Evolutionary conservation across 805 yeast species (phyloP).

Genomic region (Danielozyma ontarioensis): DNA sequence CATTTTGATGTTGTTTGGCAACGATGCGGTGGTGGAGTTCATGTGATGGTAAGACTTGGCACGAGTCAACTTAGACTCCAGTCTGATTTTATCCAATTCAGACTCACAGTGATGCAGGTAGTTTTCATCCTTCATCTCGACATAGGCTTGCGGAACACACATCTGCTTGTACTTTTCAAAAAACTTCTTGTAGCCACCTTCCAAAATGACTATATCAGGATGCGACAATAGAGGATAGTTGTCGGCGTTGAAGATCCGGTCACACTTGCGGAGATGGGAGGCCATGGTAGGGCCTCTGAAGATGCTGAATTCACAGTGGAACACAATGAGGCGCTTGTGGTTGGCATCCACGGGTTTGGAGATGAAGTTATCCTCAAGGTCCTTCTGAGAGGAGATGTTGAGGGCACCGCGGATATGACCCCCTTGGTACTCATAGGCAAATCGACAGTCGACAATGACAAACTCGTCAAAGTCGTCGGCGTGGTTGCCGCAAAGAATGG

Average conservation of each 20-base stretch:
- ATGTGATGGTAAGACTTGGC: constrained; percentile 31
- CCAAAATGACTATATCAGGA: constrained; percentile 84
- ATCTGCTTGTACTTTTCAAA: constrained; percentile 51
- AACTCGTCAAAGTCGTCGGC: constrained; percentile 49
- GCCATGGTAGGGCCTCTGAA: constrained; percentile 96
- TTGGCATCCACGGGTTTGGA: constrained; percentile 11
- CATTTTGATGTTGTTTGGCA: not conserved
- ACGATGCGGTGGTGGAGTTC: not conserved
- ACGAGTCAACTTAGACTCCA: constrained; percentile 36
- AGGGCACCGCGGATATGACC: constrained; percentile 87
- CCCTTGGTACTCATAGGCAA: constrained; percentile 86
- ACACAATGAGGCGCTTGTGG: constrained; percentile 53
- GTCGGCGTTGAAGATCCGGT: constrained; percentile 66
- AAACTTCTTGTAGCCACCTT: constrained; percentile 87
- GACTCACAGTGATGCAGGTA: constrained; percentile 37
- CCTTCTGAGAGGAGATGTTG: constrained; percentile 67
- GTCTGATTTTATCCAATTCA: constrained; percentile 41
- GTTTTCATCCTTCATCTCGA: constrained; percentile 66
- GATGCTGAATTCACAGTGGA: constrained; percentile 93
- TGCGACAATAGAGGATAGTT: constrained; percentile 76
- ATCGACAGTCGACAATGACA: constrained; percentile 79
- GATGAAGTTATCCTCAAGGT: constrained; percentile 54
- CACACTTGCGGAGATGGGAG: constrained; percentile 73
- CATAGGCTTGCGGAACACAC: constrained; percentile 75
- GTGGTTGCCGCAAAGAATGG: constrained; percentile 51